Percentiles rank a stretch among this genome's conserved stretches.
phyloP scores from a whole-genome alignment of 441 rosid genomes.

The Kokia cookei region DNA sequence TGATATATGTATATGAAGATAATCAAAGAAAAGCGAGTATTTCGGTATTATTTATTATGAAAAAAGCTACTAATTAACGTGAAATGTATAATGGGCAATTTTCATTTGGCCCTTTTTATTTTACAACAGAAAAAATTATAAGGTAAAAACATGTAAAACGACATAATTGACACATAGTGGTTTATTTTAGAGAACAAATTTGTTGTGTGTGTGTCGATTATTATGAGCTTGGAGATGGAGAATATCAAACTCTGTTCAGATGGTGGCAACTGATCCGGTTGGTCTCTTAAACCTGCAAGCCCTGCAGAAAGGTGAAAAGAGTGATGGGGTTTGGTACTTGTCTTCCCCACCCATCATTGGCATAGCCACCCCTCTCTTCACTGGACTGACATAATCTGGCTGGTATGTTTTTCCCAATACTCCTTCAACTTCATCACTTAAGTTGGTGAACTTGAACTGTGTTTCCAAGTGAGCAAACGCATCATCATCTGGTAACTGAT shows the following conservation, averaged over 20 bases:
- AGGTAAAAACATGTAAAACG: neutral
- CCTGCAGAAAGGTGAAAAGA: conserved; percentile 53
- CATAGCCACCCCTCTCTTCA: conserved; percentile 72
- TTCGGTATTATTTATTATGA: neutral
- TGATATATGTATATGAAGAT: too few species aligned
- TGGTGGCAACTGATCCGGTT: conserved; percentile 23
- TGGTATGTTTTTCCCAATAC: conserved; percentile 79
- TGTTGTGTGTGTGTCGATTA: neutral
- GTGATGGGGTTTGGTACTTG: conserved; percentile 66
- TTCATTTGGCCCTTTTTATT: neutral
- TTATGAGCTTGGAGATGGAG: neutral
- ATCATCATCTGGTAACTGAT: conserved; percentile 59
- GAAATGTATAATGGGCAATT: neutral
- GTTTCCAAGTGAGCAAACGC: conserved; percentile 87
- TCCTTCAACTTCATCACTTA: conserved; percentile 66
- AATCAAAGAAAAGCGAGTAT: neutral
- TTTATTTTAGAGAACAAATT: neutral
- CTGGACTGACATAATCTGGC: conserved; percentile 67
- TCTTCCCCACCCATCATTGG: conserved; percentile 93
- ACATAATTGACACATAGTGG: neutral
- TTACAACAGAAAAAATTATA: neutral
- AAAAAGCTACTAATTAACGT: neutral
- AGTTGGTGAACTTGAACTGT: conserved; percentile 54
- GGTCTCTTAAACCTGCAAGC: conserved; percentile 58
- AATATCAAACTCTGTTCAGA: conserved; percentile 9